Base-by-base conservation (phyloP, 2,329 filamentous ascomycete genomes). In the Dothidotthia symphoricarpi region DNA sequence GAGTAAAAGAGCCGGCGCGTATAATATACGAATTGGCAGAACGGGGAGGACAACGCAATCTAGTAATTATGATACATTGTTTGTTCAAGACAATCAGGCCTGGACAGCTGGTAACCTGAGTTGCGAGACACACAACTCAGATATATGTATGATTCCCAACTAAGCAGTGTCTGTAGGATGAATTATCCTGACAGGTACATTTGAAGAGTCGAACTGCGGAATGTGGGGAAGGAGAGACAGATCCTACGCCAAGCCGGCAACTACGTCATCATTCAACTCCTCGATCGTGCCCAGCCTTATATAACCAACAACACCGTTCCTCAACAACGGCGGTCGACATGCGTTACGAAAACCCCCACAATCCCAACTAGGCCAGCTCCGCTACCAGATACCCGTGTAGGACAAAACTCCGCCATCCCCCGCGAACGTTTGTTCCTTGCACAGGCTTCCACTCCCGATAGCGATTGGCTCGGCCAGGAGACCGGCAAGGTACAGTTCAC, bases 261-360 rank as follows among this genome's bases (percentile, higher is more conserved):
- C 12, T 41, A 49, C 49, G 49, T 53, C 49, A 51, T 44, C 33
- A 38, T 28, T 17, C 15, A 38, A 16, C 28, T 26, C 25, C 17
- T 32, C 29, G 36, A 47, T 53, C 49, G 47, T 29, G 33, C 39
- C 36, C 34, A 36, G 31, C 32, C 24, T 28, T 28, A 22, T n/a
- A n/a, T n/a, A n/a, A n/a, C 12, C 34, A 27, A n/a, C 27, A 16
- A 24, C 24, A 16, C 15, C 15, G 16, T 25, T 24, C 14, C 31
- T 24, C 28, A 28, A 33, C 24, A 35, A 27, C 24, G 31, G 36
- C 36, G 27, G 27, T 17, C 28, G 8, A 16, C 16, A 42, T 19
- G 40, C 31, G 36, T 45, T 40, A 38, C 27, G 27, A 27, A 29
- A 32, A 28, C 24, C 22, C 14, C 28, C 16, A 32, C 27, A 6